Percentiles rank a stretch among this genome's conserved stretches.
These are phyloP conservation scores for Debaryomyces castellii DNA, from an alignment of 805 yeast genomes.

Conservation along the genomic window DNA sequence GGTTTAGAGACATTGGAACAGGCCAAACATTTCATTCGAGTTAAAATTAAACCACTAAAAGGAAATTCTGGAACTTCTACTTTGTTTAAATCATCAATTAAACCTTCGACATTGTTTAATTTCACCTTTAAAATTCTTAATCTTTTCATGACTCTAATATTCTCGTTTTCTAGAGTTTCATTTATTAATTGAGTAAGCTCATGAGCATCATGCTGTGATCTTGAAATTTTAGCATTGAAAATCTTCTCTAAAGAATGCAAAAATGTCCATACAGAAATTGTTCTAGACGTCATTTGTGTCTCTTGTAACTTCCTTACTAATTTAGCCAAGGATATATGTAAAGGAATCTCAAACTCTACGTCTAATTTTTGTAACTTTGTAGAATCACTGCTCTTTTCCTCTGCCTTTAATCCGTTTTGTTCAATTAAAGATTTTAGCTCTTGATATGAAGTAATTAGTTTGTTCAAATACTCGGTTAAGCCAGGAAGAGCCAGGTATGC, in stretches of 20 bases:
- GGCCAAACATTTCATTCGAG: slow-evolving; percentile 65
- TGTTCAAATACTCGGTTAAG: slow-evolving; percentile 55
- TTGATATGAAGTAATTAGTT: slow-evolving; percentile 29
- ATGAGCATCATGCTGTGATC: slow-evolving; percentile 91
- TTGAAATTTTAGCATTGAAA: slow-evolving; percentile 70
- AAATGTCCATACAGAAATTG: slow-evolving; percentile 76
- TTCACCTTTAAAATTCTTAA: slow-evolving; percentile 17
- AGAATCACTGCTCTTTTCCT: neutral
- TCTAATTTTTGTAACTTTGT: slow-evolving; percentile 16
- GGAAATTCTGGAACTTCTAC: slow-evolving; percentile 63
- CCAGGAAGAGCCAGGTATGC: slow-evolving; percentile 66
- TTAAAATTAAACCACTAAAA: slow-evolving; percentile 63
- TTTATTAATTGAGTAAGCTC: slow-evolving; percentile 80
- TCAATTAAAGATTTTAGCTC: slow-evolving; percentile 18
- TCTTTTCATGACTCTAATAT: slow-evolving; percentile 39
- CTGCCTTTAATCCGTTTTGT: slow-evolving; percentile 16
- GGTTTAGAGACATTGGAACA: slow-evolving; percentile 66
- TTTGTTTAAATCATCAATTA: slow-evolving; percentile 7
- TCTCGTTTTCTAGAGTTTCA: slow-evolving; percentile 75
- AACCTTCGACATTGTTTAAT: neutral
- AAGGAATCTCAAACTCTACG: slow-evolving; percentile 38
- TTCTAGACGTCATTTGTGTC: slow-evolving; percentile 50
- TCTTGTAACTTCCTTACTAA: slow-evolving; percentile 60
- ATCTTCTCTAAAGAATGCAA: slow-evolving; percentile 70
- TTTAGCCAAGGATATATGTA: slow-evolving; percentile 58